phyloP scores from a whole-genome alignment of 768 basidiomycete species.

The Boletus tomentosulus region DNA sequence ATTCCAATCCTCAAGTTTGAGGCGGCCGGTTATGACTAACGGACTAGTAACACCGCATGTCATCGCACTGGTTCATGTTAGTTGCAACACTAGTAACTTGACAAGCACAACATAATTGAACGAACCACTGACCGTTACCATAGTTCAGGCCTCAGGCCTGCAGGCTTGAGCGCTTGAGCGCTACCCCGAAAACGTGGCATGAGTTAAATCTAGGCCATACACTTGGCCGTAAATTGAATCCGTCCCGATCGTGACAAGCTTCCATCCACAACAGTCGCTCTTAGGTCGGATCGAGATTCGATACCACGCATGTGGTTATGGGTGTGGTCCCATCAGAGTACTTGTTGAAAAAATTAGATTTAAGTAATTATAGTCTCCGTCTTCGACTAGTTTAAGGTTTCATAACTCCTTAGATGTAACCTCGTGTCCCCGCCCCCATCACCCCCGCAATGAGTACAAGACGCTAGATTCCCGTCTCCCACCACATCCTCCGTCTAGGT shows the following conservation, averaged over 20 bases:
- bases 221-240: slow-evolving; percentile 6
- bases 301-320: neutral
- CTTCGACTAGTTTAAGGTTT: slow-evolving; percentile 17
- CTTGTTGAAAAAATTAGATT: slow-evolving; percentile 3
- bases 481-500: slow-evolving; percentile 7
- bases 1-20: neutral
- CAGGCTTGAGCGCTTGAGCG: slow-evolving; percentile 1
- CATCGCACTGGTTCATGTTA: neutral
- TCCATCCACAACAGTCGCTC: slow-evolving; percentile 9
- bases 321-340: too few relatives aligned
- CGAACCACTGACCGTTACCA: neutral
- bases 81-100: neutral
- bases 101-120: too few relatives aligned
- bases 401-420: slow-evolving; percentile 12
- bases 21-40: slow-evolving; percentile 8
- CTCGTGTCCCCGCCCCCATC: slow-evolving; percentile 18
- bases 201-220: slow-evolving; percentile 5
- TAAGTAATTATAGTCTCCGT: slow-evolving; percentile 1
- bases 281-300: slow-evolving; percentile 4
- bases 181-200: slow-evolving; percentile 5
- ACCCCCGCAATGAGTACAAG: slow-evolving; percentile 20
- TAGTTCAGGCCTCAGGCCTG: too few relatives aligned
- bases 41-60: neutral
- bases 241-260: slow-evolving; percentile 14
- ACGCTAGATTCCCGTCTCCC: slow-evolving; percentile 15